phyloP scores from a whole-genome alignment of 164 flowering plant species.

The Magnolia kwangsiensis region DNA sequence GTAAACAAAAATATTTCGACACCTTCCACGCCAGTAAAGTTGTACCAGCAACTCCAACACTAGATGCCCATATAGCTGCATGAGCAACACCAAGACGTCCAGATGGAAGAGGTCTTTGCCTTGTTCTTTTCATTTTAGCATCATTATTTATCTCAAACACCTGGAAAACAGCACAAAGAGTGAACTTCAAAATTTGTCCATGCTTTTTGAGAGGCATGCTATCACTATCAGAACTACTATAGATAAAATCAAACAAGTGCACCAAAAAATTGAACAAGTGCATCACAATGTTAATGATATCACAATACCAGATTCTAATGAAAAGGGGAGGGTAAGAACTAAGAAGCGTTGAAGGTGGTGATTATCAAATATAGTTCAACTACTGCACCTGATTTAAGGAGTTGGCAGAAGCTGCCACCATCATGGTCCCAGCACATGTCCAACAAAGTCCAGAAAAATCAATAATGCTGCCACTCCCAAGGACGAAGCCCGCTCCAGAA shows the following conservation, averaged over 20 bases:
- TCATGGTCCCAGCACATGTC: constrained; percentile 96
- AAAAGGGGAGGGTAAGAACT: not conserved
- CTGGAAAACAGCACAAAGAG: constrained; percentile 25
- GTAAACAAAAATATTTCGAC: constrained; percentile 12
- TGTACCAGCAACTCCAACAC: constrained; percentile 75
- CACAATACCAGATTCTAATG: not conserved
- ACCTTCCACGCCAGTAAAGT: constrained; percentile 82
- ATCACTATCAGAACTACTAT: not conserved
- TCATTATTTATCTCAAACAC: constrained; percentile 84
- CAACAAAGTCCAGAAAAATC: constrained; percentile 77
- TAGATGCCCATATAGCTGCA: constrained; percentile 79
- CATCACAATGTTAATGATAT: not conserved
- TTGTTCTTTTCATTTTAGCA: constrained; percentile 93
- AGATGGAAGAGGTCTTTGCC: constrained; percentile 84
- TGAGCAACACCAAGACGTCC: constrained; percentile 71
- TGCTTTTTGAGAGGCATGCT: not conserved
- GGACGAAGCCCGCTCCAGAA: constrained; percentile 84
- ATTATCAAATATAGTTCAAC: not conserved
- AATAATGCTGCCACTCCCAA: constrained; percentile 73
- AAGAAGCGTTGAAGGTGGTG: not conserved
- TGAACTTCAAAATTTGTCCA: not conserved
- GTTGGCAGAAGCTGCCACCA: constrained; percentile 95
- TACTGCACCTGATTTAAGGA: constrained; percentile 79
- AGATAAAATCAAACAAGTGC: not conserved
- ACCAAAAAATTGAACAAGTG: not conserved